Evolutionary conservation across 352 stramenopile genomes (phyloP).

Genomic region (Phytophthora sp.): DNA sequence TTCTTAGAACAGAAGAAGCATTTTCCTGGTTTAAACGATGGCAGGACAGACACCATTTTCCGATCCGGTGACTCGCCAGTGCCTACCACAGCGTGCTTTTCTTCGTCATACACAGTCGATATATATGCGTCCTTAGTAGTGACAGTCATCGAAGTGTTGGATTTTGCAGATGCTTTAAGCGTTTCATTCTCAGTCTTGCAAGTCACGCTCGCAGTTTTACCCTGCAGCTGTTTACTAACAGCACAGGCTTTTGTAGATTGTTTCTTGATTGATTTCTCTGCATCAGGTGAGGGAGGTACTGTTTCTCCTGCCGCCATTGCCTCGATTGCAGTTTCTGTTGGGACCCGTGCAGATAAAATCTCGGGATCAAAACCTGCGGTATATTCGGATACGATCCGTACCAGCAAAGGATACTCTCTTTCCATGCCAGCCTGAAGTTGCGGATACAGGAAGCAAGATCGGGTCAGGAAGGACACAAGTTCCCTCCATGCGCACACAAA

Average conservation of each 20-base stretch:
- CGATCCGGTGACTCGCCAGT: slow-evolving; percentile 7
- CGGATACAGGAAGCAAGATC: slow-evolving; percentile 83
- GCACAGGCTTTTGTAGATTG: not conserved
- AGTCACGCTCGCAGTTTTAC: not conserved
- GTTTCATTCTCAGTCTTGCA: not conserved
- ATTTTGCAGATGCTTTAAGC: not conserved
- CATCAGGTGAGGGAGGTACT: not conserved
- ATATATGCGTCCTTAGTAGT: not conserved
- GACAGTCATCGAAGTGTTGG: too few species aligned
- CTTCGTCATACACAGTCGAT: too few species aligned
- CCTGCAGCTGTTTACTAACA: slow-evolving; percentile 4
- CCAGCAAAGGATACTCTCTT: slow-evolving; percentile 76
- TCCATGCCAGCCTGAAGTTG: slow-evolving; percentile 78
- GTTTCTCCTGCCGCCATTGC: slow-evolving; percentile 5
- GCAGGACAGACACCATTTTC: slow-evolving; percentile 77
- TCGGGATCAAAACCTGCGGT: slow-evolving; percentile 80
- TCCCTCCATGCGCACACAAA: slow-evolving; percentile 81
- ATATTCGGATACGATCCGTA: slow-evolving; percentile 86
- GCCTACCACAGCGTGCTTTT: not conserved
- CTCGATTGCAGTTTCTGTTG: slow-evolving; percentile 28
- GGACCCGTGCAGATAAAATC: slow-evolving; percentile 56
- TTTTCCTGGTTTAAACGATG: slow-evolving; percentile 81
- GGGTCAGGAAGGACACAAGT: slow-evolving; percentile 81
- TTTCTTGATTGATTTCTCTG: not conserved
- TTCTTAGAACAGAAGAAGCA: slow-evolving; percentile 90